Conservation (phyloP, 139 green algal species). For the Tetraselmis chui region DNA sequence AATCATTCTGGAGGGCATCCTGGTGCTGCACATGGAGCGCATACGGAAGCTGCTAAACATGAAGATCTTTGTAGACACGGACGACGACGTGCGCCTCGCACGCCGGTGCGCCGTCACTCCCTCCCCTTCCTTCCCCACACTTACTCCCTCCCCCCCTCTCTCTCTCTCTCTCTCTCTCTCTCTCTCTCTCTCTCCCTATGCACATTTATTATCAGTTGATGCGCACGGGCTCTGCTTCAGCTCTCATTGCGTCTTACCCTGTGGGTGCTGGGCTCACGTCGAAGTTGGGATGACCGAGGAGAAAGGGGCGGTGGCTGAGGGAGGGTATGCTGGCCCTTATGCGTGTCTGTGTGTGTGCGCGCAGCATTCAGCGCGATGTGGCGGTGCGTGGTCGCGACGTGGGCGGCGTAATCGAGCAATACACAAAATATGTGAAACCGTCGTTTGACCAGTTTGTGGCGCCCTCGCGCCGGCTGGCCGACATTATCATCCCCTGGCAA, state of each 20-base stretch:
- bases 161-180: too few species aligned
- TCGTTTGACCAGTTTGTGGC: slow-evolving; percentile 85
- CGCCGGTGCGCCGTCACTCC: slow-evolving; percentile 29
- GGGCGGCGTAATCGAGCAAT: slow-evolving; percentile 87
- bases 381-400: slow-evolving; percentile 74
- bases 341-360: too few species aligned
- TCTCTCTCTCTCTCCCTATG: too few species aligned
- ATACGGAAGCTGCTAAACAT: slow-evolving; percentile 83
- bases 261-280: too few species aligned
- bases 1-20: slow-evolving; percentile 94
- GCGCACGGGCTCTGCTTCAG: too few species aligned
- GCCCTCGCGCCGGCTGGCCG: slow-evolving; percentile 71
- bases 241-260: too few species aligned
- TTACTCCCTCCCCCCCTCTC: too few species aligned
- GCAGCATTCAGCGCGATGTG: slow-evolving; percentile 90
- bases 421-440: slow-evolving; percentile 91
- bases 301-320: too few species aligned
- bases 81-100: slow-evolving; percentile 91
- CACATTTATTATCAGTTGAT: too few species aligned
- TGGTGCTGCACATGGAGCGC: slow-evolving; percentile 81
- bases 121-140: not conserved
- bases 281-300: too few species aligned
- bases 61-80: slow-evolving; percentile 82
- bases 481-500: slow-evolving; percentile 93
- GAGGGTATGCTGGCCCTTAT: too few species aligned